Base-by-base conservation (phyloP, 441 rosid genomes). In the Populus hybrid region DNA sequence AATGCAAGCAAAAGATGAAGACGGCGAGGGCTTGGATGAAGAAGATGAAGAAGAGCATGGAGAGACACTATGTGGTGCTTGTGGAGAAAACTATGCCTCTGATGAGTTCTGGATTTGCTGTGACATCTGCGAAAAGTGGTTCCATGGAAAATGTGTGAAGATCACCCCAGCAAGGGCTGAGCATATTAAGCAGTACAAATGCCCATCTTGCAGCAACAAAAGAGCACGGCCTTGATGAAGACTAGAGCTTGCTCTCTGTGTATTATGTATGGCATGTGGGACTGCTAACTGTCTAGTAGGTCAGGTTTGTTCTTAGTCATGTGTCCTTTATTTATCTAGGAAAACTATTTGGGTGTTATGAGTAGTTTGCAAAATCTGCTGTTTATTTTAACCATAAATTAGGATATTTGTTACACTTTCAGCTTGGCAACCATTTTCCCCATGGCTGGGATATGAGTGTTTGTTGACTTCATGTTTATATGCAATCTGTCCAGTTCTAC, bases 111-210 rank as follows among this genome's bases (percentile, higher is more conserved):
- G 94, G 96, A 92, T 92, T 28, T 89, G 90, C 80, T 92, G 96
- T 35, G 96, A 92, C 77, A 69, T 88, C 9, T 90, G 96, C 8
- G 94, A 92, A 80, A 89, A 82, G 78, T 92, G 96, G 96, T 92
- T 91, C 86, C 95, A 89, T 67, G 95, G 98, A 14, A 89, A 91
- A 81, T 92, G 98, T 74, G 98, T 93, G 70, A 92, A 89, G 90
- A 90, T 93, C 76, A 93, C 98, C 7, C 98, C 98, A 10, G 97
- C 98, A 24, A 90, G 91, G 83, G 98, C 98, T 1, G 97, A 92
- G 88, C 95, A 91, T 79, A 90, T 93, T 75, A 93, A 92, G 88
- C 97, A 92, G 74, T 93, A 93, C 88, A 93, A 92, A 70, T 93
- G 98, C 80, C 98, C 98, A 30, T 82, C 91, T 20, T 93, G 98